These are phyloP conservation scores for Sanghuangporus weigelae DNA, from an alignment of 1,284 basidiomycete genomes.

Conservation along the genomic window DNA sequence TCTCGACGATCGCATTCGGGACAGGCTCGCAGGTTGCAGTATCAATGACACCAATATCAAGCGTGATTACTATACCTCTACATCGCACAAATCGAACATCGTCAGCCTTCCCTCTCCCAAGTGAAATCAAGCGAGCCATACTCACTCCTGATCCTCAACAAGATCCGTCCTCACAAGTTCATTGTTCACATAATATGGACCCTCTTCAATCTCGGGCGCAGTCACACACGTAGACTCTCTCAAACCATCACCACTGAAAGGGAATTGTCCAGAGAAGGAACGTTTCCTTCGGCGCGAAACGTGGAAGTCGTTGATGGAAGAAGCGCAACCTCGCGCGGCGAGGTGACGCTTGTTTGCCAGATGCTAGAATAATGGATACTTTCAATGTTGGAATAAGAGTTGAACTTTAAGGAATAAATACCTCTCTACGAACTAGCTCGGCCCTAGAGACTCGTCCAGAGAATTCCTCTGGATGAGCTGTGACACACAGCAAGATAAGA, in stretches of 20 bases:
- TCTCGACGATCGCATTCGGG: constrained; percentile 63
- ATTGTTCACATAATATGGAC: constrained; percentile 41
- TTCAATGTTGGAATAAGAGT: neutral
- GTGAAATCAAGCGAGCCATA: neutral
- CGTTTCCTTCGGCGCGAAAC: constrained; percentile 21
- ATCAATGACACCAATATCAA: constrained; percentile 72
- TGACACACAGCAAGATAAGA: neutral
- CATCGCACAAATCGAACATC: neutral
- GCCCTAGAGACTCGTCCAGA: constrained; percentile 1
- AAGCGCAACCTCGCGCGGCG: constrained; percentile 22
- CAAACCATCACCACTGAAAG: neutral
- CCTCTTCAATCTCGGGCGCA: constrained; percentile 34
- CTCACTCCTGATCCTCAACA: constrained; percentile 40
- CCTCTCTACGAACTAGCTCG: constrained; percentile 13
- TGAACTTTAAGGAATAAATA: neutral
- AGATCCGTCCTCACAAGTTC: constrained; percentile 46
- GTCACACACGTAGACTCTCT: constrained; percentile 21
- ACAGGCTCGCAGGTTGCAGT: constrained; percentile 68
- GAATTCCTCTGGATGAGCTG: constrained; percentile 14
- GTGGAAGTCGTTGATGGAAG: constrained; percentile 22
- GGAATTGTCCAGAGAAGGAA: constrained; percentile 14
- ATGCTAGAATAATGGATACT: constrained; percentile 1
- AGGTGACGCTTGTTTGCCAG: constrained; percentile 16
- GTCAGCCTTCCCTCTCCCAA: neutral
- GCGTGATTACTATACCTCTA: constrained; percentile 43